Percentiles rank a stretch among this genome's conserved stretches.
Conservation (phyloP, 495 filamentous ascomycete genomes). For the Hypoxylon perforatum region DNA sequence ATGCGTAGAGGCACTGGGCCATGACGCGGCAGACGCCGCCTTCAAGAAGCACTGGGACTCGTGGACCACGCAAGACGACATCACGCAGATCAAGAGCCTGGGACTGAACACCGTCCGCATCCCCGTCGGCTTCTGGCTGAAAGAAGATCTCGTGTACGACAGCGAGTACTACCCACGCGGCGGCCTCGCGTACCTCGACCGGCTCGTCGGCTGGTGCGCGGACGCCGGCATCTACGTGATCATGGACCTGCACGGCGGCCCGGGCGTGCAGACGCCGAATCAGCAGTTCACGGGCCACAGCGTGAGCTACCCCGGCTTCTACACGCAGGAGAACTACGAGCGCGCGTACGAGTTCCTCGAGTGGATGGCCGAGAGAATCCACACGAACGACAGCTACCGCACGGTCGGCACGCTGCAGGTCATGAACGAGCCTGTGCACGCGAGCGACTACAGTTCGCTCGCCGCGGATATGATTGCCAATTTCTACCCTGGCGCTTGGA, state of each 20-base stretch:
- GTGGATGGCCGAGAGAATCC: constrained; percentile 67
- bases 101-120: constrained; percentile 70
- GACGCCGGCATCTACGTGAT: constrained; percentile 70
- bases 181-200: constrained; percentile 63
- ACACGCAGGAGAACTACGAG: constrained; percentile 65
- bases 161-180: constrained; percentile 65
- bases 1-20: constrained; percentile 66
- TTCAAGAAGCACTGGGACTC: constrained; percentile 69
- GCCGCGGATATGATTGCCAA: constrained; percentile 43
- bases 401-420: constrained; percentile 69
- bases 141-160: constrained; percentile 65
- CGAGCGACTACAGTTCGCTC: constrained; percentile 52
- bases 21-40: constrained; percentile 60
- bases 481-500: constrained; percentile 43
- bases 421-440: constrained; percentile 68
- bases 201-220: constrained; percentile 65
- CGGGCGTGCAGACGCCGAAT: constrained; percentile 63
- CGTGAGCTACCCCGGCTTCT: constrained; percentile 63
- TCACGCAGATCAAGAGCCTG: constrained; percentile 61
- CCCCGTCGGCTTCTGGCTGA: constrained; percentile 73
- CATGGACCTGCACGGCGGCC: constrained; percentile 72
- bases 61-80: constrained; percentile 68
- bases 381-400: constrained; percentile 53
- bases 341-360: constrained; percentile 67
- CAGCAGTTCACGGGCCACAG: constrained; percentile 68